Evolutionary conservation across 352 stramenopile species (phyloP), one percentile per base, ranked within the genome.

Genomic region (Phytophthora syringae): DNA sequence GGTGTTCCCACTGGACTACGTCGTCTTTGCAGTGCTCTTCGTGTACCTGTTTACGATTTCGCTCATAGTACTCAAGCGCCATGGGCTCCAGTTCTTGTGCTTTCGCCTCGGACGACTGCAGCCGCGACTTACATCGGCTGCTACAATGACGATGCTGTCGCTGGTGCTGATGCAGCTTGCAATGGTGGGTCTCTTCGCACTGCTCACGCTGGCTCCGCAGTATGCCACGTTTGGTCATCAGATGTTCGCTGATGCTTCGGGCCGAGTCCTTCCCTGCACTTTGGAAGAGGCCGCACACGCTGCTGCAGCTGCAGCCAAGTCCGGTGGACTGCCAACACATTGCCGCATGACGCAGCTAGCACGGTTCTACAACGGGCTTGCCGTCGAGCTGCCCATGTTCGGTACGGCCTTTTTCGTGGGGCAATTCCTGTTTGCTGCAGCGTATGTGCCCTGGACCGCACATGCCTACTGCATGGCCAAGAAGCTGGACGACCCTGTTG

Each of bases 171-270:
- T 93, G 77, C 88, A 94, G 70, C 76, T 95, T 57, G 77, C 85
- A 28, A 88, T 95, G 59, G 77, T 94, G 20, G 82, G 82, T 13
- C 82, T 96, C 25, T 95, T 96, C 53, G 86, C 80, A 34, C 64
- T 91, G 48, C 85, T 93, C 28, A 93, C 88, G 16, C 62, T 96
- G 36, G 86, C 88, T 11, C 88, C 88, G 24, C 88, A 96, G 59
- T 96, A 96, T 63, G 75, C 86, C 16, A 94, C 86, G 1, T 96
- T 96, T 47, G 88, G 88, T 7, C 84, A 94, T 52, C 88, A 96
- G 61, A 77, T 69, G 61, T 96, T 84, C 57, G 71, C 56, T 7
- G 73, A 91, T 40, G 61, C 60, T 1, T 86, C 72, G 0, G 77
- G 77, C 6, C 57, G 67, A 22, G 74, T 88, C 21, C 42, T 75